Base-by-base conservation (phyloP, 306 rosid species). In the Argentina anserina region DNA sequence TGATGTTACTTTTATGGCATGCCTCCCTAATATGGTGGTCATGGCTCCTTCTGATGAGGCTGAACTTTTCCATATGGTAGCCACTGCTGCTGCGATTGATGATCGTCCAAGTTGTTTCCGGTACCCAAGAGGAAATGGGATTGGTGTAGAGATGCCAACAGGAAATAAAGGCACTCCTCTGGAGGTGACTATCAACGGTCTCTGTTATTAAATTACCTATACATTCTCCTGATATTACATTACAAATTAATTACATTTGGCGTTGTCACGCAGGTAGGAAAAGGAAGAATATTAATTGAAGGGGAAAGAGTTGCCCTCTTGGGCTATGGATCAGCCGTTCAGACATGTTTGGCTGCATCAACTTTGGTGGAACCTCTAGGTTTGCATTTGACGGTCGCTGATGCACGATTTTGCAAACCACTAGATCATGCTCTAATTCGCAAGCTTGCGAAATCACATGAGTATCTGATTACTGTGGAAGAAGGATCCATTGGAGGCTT, bases 1-100 rank as follows among this genome's bases (percentile, higher is more conserved):
- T 69, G 99, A 95, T 68, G 97, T 95, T 63, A 87, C 99, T 15
- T 91, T 84, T 63, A 95, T 95, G 99, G 99, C 97, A 71, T 95
- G 97, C 84, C 96, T 95, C 29, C 97, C 99, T 62, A 95, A 91
- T 87, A 91, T 95, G 99, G 97, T 95, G 82, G 97, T 95, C 75
- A 91, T 91, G 97, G 97, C 99, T 78, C 97, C 99, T 78, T 86
- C 97, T 1, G 99, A 91, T 50, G 96, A 95, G 84, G 92, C 89
- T 3, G 99, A 95, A 81, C 97, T 95, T 75, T 83, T 89, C 78
- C 87, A 95, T 84, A 90, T 95, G 97, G 96, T 95, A 79, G 99
- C 99, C 73, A 95, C 99, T 5, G 88, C 99, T 55, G 93, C 88
- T 14, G 93, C 97, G 74, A 91, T 95, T 47, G 73, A 95, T 65